phyloP scores from a whole-genome alignment of 2,329 filamentous ascomycete genomes.

The Decorospora gaudefroyi region DNA sequence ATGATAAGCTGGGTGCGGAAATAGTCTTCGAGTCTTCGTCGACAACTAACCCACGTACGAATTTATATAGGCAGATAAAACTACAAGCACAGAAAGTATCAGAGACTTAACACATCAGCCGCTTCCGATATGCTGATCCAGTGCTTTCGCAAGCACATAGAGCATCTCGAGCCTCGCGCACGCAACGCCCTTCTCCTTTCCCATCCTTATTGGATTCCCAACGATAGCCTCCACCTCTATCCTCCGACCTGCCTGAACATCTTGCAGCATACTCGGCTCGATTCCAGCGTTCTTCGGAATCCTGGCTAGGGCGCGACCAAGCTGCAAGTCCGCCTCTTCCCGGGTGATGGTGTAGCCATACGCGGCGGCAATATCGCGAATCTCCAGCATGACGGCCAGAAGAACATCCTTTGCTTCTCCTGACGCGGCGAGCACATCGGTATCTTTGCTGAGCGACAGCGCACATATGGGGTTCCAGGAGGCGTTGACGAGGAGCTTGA shows the following conservation, averaged over 20 bases:
- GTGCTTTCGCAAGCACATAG: conserved; percentile 53
- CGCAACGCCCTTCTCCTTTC: conserved; percentile 46
- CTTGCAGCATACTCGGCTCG: conserved; percentile 58
- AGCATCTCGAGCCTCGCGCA: conserved; percentile 52
- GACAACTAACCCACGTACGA: too few relatives aligned
- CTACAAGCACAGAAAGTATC: not conserved
- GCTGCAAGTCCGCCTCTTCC: conserved; percentile 46
- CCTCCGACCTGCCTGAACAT: conserved; percentile 49
- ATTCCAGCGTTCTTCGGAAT: conserved; percentile 47
- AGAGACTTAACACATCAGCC: not conserved
- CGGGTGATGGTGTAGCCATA: conserved; percentile 49
- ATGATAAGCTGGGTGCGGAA: not conserved
- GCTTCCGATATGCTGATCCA: conserved; percentile 44
- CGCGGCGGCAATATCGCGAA: conserved; percentile 49
- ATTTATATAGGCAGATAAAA: not conserved
- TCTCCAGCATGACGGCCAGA: conserved; percentile 53
- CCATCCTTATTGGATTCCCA: conserved; percentile 53
- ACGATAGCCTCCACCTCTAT: conserved; percentile 59
- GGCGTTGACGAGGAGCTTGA: conserved; percentile 65
- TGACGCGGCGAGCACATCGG: conserved; percentile 54
- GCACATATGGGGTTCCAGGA: conserved; percentile 66
- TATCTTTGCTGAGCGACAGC: conserved; percentile 59
- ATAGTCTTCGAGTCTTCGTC: not conserved
- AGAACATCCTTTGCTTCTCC: conserved; percentile 46
- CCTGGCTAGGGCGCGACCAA: conserved; percentile 47